Evolutionary conservation across 2,329 filamentous ascomycete genomes (phyloP).

Genomic region (Cladosporium austrohemisphaericum): DNA sequence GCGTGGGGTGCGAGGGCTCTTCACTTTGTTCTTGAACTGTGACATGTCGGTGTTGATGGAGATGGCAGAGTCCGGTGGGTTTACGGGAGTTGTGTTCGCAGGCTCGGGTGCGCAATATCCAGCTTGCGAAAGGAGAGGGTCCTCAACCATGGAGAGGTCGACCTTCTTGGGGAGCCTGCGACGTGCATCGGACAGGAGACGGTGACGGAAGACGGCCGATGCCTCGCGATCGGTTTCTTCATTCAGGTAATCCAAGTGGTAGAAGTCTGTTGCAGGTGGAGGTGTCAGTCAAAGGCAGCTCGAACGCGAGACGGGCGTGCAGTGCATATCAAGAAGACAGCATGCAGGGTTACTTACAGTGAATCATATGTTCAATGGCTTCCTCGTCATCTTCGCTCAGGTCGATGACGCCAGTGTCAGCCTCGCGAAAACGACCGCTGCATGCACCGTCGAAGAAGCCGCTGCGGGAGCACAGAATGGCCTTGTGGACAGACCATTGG

Average conservation of each 20-base stretch:
- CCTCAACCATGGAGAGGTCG: conserved; percentile 33
- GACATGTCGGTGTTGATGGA: conserved; percentile 19
- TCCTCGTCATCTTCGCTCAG: conserved; percentile 38
- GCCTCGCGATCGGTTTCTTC: conserved; percentile 23
- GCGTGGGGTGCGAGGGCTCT: conserved; percentile 20
- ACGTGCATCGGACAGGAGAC: conserved; percentile 26
- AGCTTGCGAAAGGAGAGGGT: conserved; percentile 35
- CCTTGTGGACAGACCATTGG: conserved; percentile 47
- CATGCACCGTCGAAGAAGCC: conserved; percentile 43
- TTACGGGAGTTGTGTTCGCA: conserved; percentile 15
- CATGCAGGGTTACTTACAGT: conserved; percentile 29
- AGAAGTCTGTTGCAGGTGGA: conserved; percentile 32
- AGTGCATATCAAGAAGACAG: background rate
- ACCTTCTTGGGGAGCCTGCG: conserved; percentile 30
- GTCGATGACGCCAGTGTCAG: conserved; percentile 34
- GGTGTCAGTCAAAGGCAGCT: conserved; percentile 9
- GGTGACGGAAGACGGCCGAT: conserved; percentile 32
- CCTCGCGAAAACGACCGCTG: conserved; percentile 34
- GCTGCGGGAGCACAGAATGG: conserved; percentile 47
- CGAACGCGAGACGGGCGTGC: conserved; percentile 2
- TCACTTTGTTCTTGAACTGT: conserved; percentile 11
- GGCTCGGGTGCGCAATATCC: conserved; percentile 25
- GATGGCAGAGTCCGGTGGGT: conserved; percentile 21
- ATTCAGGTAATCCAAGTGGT: conserved; percentile 37
- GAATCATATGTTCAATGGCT: conserved; percentile 39